phyloP scores from a whole-genome alignment of 345 rosid genomes.

The Aquilaria yunnanensis region DNA sequence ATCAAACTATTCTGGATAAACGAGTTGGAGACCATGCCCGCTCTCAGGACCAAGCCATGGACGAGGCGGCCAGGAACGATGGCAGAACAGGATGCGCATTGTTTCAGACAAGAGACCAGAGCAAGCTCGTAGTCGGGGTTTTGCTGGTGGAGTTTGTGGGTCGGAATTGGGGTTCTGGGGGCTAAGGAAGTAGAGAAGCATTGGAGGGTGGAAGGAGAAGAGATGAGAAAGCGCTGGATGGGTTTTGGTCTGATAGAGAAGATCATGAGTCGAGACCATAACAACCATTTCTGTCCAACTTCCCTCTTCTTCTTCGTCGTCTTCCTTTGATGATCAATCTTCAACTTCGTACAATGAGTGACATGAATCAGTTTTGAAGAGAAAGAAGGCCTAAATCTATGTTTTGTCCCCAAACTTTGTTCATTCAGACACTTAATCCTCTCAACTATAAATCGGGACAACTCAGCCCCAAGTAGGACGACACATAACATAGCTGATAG shows the following conservation, averaged over 20 bases:
- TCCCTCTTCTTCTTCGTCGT: no score
- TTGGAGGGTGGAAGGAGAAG: conserved; percentile 22
- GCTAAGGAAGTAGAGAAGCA: conserved; percentile 28
- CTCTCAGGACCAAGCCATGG: conserved; percentile 46
- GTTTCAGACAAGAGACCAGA: conserved; percentile 55
- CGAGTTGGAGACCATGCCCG: conserved; percentile 53
- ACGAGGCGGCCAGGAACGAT: conserved; percentile 38
- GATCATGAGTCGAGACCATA: conserved; percentile 39
- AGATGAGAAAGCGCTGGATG: conserved; percentile 10
- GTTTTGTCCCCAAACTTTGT: no score
- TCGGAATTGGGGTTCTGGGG: conserved; percentile 9
- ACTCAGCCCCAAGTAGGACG: no score
- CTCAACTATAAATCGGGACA: no score
- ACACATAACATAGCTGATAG: no score
- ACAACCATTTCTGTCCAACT: no score
- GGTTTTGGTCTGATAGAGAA: conserved; percentile 23
- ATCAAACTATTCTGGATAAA: conserved; percentile 63
- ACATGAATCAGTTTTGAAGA: no score
- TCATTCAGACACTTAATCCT: no score
- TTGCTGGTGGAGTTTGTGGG: conserved; percentile 3
- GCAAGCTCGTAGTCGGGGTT: conserved; percentile 28
- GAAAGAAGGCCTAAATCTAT: no score
- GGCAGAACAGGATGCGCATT: conserved; percentile 32
- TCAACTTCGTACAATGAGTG: no score
- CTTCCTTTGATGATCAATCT: no score